Evolutionary conservation across 108 stramenopile species (phyloP).

Genomic region (Mayamaea pseudoterrestris): DNA sequence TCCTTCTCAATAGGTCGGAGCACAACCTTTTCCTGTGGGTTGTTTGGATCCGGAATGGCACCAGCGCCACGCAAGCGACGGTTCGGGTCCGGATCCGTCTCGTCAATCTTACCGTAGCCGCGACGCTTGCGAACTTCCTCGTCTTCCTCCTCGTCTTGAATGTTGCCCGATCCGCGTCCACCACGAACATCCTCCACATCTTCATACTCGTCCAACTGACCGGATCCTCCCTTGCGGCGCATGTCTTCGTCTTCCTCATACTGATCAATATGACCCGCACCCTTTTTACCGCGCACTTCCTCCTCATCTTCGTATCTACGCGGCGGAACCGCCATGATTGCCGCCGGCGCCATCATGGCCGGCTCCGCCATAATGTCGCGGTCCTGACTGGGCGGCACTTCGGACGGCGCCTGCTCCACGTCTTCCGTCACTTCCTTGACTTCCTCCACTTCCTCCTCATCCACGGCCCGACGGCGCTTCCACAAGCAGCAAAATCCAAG

Average conservation of each 20-base stretch:
- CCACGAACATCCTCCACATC: not conserved
- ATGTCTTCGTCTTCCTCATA: not conserved
- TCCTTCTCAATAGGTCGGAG: conserved; percentile 7
- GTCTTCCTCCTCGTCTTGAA: not conserved
- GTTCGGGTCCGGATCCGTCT: conserved; percentile 3
- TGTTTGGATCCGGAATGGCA: not conserved
- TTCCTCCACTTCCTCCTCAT: conserved; percentile 4
- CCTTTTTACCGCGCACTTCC: not conserved
- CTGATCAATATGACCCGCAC: not conserved
- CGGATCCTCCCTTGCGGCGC: not conserved
- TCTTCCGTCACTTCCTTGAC: not conserved
- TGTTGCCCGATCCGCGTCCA: not conserved
- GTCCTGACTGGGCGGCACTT: not conserved
- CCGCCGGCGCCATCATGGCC: conserved; percentile 1
- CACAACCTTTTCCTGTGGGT: not conserved
- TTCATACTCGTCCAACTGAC: not conserved
- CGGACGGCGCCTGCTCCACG: not conserved
- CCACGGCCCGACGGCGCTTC: conserved; percentile 4
- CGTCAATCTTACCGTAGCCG: not conserved
- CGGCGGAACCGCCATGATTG: conserved; percentile 1
- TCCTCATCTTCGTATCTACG: not conserved
- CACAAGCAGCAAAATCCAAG: not conserved
- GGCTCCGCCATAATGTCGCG: not conserved
- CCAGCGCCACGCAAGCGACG: conserved; percentile 1
- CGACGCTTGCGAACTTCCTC: not conserved